Evolutionary conservation across 805 yeast species (phyloP).

Genomic region (Ogataea nitratoaversa): DNA sequence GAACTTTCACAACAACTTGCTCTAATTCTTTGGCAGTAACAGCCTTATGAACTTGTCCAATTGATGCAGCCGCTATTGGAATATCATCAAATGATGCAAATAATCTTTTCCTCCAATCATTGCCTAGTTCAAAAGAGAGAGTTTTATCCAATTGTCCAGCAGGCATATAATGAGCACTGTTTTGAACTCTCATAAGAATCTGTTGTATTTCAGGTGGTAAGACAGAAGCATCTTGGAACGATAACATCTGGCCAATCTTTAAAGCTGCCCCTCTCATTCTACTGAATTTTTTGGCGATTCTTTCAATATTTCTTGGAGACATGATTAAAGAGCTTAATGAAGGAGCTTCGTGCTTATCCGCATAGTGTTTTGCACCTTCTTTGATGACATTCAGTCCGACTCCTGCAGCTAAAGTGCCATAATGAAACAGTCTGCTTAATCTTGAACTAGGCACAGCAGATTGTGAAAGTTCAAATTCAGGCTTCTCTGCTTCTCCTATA

Average conservation of each 20-base stretch:
- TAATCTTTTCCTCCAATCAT: constrained; percentile 63
- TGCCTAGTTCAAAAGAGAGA: constrained; percentile 69
- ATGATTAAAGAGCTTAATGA: constrained; percentile 57
- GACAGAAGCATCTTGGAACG: constrained; percentile 86
- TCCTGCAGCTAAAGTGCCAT: constrained; percentile 88
- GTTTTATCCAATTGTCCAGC: constrained; percentile 79
- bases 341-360: constrained; percentile 41
- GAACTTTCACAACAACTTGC: constrained; percentile 89
- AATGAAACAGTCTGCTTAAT: constrained; percentile 85
- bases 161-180: constrained; percentile 96
- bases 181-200: constrained; percentile 80
- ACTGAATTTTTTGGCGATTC: constrained; percentile 82
- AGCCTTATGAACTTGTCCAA: constrained; percentile 94
- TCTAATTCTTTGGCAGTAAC: constrained; percentile 54
- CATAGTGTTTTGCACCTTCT: constrained; percentile 69
- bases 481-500: constrained; percentile 31
- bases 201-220: constrained; percentile 82
- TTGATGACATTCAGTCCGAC: constrained; percentile 80
- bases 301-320: constrained; percentile 78
- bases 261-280: constrained; percentile 99
- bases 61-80: constrained; percentile 96
- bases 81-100: constrained; percentile 76
- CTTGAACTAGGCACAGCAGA: constrained; percentile 85
- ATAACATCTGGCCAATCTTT: constrained; percentile 93
- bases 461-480: constrained; percentile 46